These are phyloP conservation scores for Zelonia costaricensis DNA, from an alignment of 208 protist genomes.

Conservation along the genomic window DNA sequence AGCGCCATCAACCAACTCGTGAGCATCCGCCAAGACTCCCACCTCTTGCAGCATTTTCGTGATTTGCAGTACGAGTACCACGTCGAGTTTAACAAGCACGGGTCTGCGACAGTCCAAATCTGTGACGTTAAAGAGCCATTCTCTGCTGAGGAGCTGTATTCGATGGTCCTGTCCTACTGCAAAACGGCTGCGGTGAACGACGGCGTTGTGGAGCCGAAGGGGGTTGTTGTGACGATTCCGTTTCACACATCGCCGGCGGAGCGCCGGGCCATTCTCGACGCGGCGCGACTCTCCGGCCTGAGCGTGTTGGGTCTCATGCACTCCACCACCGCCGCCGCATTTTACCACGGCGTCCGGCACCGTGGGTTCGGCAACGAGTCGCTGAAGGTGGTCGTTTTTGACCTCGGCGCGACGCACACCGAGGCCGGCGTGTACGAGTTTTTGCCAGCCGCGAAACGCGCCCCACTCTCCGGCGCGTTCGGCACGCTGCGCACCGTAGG, in stretches of 20 bases:
- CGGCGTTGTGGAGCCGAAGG: slow-evolving; percentile 47
- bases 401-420: slow-evolving; percentile 87
- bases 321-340: slow-evolving; percentile 88
- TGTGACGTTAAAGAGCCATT: slow-evolving; percentile 60
- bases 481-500: slow-evolving; percentile 75
- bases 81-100: slow-evolving; percentile 44
- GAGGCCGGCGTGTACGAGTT: slow-evolving; percentile 89
- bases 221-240: slow-evolving; percentile 91
- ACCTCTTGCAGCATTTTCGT: slow-evolving; percentile 22
- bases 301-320: slow-evolving; percentile 91
- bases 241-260: slow-evolving; percentile 78
- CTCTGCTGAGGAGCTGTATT: slow-evolving; percentile 85
- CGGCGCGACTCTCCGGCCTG: slow-evolving; percentile 77
- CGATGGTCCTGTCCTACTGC: slow-evolving; percentile 83
- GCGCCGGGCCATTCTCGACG: slow-evolving; percentile 89
- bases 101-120: slow-evolving; percentile 51
- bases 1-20: slow-evolving; percentile 72
- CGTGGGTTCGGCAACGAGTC: slow-evolving; percentile 77
- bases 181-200: slow-evolving; percentile 52
- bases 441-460: slow-evolving; percentile 40
- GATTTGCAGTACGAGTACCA: slow-evolving; percentile 46
- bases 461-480: slow-evolving; percentile 45
- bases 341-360: slow-evolving; percentile 86
- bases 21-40: slow-evolving; percentile 52
- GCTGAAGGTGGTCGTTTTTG: slow-evolving; percentile 80